phyloP scores from a whole-genome alignment of 495 filamentous ascomycete species.

The Cudoniella acicularis region DNA sequence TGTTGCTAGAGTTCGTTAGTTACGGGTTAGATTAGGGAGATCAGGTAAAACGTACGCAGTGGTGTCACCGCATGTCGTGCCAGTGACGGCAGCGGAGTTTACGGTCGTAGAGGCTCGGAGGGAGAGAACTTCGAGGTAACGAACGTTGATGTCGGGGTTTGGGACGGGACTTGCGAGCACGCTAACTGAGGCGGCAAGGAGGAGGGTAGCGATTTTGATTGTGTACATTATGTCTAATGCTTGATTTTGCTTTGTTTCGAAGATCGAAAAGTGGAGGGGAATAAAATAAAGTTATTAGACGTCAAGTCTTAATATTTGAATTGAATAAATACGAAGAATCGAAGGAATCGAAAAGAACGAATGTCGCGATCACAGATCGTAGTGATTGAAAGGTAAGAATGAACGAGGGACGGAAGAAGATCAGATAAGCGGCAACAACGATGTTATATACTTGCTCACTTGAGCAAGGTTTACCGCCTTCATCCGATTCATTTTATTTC shows the following conservation, averaged over 20 bases:
- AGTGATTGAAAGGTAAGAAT: neutral
- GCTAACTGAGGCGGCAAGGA: constrained; percentile 1
- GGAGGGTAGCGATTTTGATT: neutral
- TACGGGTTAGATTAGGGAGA: neutral
- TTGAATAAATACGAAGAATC: neutral
- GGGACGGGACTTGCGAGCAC: constrained; percentile 2
- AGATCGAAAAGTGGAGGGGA: neutral
- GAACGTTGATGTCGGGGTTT: neutral
- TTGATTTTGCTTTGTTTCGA: neutral
- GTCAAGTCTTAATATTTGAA: constrained; percentile 3
- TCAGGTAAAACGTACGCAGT: neutral
- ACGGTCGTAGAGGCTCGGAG: constrained; percentile 6
- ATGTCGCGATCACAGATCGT: constrained; percentile 13
- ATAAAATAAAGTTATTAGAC: neutral
- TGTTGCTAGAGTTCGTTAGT: constrained; percentile 1
- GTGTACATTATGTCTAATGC: constrained; percentile 1
- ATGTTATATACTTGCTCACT: too few relatives aligned
- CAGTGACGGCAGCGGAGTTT: constrained; percentile 10
- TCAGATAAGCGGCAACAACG: neutral
- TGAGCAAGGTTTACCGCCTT: too few relatives aligned
- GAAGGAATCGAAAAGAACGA: constrained; percentile 5
- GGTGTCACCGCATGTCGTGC: constrained; percentile 8
- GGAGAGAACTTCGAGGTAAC: constrained; percentile 6
- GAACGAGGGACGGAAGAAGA: neutral
- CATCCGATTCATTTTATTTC: neutral